phyloP scores from a whole-genome alignment of 331 rosid genomes.

The Phaseolus coccineus region DNA sequence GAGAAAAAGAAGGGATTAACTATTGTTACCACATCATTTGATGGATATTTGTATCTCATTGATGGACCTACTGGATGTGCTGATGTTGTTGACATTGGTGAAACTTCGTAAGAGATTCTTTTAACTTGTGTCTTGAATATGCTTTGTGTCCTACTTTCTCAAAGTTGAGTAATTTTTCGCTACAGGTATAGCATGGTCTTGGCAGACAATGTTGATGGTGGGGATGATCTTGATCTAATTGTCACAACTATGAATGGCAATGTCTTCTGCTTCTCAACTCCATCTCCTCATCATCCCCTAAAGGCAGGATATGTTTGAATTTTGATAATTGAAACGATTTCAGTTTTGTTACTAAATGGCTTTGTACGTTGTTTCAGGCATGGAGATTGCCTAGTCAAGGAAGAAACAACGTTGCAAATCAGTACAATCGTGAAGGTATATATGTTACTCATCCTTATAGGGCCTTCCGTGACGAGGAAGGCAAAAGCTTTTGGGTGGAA shows the following conservation, averaged over 20 bases:
- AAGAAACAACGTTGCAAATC: conserved; percentile 75
- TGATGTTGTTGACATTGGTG: conserved; percentile 98
- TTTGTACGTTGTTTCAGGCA: conserved; percentile 60
- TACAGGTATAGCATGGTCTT: conserved; percentile 97
- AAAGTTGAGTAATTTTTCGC: conserved; percentile 38
- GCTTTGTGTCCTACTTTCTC: conserved; percentile 34
- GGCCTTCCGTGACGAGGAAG: conserved; percentile 98
- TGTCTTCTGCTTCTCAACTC: conserved; percentile 95
- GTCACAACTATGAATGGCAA: conserved; percentile 98
- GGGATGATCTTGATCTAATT: conserved; percentile 96
- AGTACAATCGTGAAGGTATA: conserved; percentile 84
- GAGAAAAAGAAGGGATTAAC: conserved; percentile 90
- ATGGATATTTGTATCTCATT: conserved; percentile 92
- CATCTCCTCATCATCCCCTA: conserved; percentile 90
- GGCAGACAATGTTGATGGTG: conserved; percentile 99
- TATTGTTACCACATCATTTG: conserved; percentile 89
- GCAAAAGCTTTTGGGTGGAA: conserved; percentile 93
- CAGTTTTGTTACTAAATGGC: conserved; percentile 26
- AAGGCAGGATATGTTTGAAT: conserved; percentile 65
- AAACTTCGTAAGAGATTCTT: conserved; percentile 86
- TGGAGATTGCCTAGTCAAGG: conserved; percentile 90
- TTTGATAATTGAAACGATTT: conserved; percentile 39
- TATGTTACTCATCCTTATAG: conserved; percentile 83
- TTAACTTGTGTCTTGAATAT: conserved; percentile 27
- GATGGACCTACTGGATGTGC: conserved; percentile 98